Evolutionary conservation across 345 rosid genomes (phyloP), one percentile per base, ranked within the genome.

Genomic region (Durio zibethinus): DNA sequence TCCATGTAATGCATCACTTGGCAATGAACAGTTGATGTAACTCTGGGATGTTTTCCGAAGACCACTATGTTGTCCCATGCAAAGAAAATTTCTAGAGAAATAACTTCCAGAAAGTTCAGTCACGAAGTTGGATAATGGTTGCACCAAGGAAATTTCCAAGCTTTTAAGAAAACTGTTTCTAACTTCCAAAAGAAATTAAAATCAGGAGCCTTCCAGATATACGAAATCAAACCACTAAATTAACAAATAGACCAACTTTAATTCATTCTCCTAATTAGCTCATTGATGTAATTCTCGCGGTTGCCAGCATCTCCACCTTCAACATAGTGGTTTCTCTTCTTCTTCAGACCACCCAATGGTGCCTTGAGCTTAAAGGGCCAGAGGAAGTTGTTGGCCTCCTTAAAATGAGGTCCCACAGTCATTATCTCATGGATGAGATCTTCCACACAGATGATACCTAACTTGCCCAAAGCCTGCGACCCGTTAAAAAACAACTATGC

Each of bases 341-440:
- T 93, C 88, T 93, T 87, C 50, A 94, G 69, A 75, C 97, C 98
- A 42, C 97, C 92, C 52, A 88, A 80, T 0, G 98, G 98, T 9
- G 98, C 98, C 87, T 89, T 94, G 10, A 94, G 93, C 89, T 94
- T 87, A 82, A 94, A 94, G 11, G 98, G 98, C 98, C 98, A 94
- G 7, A 94, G 76, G 86, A 91, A 94, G 87, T 88, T 88, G 79
- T 88, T 90, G 14, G 98, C 98, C 79, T 94, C 94, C 89, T 93
- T 94, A 82, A 94, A 94, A 73, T 93, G 97, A 53, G 97, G 98
- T 18, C 98, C 98, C 0, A 94, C 98, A 0, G 95, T 91, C 84
- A 91, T 68, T 31, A 94, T 91, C 85, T 93, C 98, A 40, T 94
- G 98, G 77, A 94, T 89, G 35, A 94, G 84, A 82, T 90, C 98